Percentiles rank a stretch among this genome's conserved stretches.
These are phyloP conservation scores for Geosmithia putterillii DNA, from an alignment of 2,329 filamentous ascomycete species.

Conservation along the genomic window DNA sequence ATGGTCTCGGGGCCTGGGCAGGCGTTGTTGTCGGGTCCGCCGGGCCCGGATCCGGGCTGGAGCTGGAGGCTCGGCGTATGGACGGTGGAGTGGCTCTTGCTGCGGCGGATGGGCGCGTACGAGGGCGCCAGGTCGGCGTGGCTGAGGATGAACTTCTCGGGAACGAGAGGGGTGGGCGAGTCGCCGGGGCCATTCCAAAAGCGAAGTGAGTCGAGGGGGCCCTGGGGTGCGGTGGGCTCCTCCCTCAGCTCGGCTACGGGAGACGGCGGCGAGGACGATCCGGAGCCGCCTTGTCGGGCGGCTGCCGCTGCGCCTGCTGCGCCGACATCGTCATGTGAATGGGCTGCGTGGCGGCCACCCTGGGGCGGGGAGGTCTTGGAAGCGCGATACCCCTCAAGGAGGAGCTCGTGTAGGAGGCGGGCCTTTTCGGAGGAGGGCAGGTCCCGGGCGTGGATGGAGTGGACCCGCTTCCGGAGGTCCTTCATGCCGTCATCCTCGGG, in stretches of 20 bases:
- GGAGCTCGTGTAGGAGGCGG: conserved; percentile 54
- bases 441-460: conserved; percentile 51
- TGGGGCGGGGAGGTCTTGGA: conserved; percentile 12
- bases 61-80: conserved; percentile 7
- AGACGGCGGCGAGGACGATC: background rate
- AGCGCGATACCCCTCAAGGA: conserved; percentile 55
- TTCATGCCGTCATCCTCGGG: conserved; percentile 75
- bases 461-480: conserved; percentile 52
- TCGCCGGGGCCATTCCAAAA: conserved; percentile 44
- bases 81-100: conserved; percentile 19
- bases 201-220: conserved; percentile 40
- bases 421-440: conserved; percentile 54
- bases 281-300: conserved; percentile 18
- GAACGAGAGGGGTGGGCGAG: conserved; percentile 17
- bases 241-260: conserved; percentile 16
- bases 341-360: no score
- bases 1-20: no score
- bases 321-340: no score
- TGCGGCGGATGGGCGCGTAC: conserved; percentile 43
- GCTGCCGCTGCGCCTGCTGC: no score
- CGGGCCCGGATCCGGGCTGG: no score
- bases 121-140: conserved; percentile 55
- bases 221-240: conserved; percentile 25
- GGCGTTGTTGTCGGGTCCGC: conserved; percentile 3
- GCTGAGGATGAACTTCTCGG: conserved; percentile 36